phyloP scores from a whole-genome alignment of 345 rosid species.

The Salix exigua region DNA sequence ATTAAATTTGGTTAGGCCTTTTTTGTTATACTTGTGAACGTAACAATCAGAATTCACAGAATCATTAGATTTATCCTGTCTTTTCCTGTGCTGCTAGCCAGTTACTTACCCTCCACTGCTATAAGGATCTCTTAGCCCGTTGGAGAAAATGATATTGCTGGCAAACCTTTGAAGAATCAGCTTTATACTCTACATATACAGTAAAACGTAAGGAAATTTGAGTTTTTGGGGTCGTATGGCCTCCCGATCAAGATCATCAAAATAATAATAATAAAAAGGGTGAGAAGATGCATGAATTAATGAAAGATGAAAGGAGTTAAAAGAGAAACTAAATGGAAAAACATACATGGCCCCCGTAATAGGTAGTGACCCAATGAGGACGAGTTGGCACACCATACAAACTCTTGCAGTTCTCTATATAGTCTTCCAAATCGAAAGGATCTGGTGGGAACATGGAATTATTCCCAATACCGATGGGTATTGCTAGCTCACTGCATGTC shows the following conservation, averaged over 20 bases:
- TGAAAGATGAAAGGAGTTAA: neutral
- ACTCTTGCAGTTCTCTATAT: slow-evolving; percentile 2
- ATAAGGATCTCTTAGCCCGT: slow-evolving; percentile 44
- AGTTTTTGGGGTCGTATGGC: too few species aligned
- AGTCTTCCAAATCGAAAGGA: slow-evolving; percentile 21
- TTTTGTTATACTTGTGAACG: neutral
- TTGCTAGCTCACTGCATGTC: slow-evolving; percentile 55
- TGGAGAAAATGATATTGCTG: slow-evolving; percentile 48
- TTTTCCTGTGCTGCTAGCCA: neutral
- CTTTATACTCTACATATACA: slow-evolving; percentile 33
- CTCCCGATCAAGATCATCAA: too few species aligned
- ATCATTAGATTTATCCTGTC: neutral
- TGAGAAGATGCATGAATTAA: too few species aligned
- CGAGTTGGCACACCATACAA: slow-evolving; percentile 36
- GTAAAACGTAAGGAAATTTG: neutral
- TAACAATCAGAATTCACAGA: neutral
- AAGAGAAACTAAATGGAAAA: neutral
- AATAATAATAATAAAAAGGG: neutral
- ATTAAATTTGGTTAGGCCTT: neutral
- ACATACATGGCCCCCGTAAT: slow-evolving; percentile 49
- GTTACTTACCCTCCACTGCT: slow-evolving; percentile 40
- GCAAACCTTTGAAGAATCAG: slow-evolving; percentile 35
- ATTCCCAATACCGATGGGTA: slow-evolving; percentile 35
- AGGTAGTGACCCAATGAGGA: slow-evolving; percentile 52
- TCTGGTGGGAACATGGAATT: slow-evolving; percentile 33